Evolutionary conservation across 768 basidiomycete genomes (phyloP).

Genomic region (Chlorophyllum brunneum): DNA sequence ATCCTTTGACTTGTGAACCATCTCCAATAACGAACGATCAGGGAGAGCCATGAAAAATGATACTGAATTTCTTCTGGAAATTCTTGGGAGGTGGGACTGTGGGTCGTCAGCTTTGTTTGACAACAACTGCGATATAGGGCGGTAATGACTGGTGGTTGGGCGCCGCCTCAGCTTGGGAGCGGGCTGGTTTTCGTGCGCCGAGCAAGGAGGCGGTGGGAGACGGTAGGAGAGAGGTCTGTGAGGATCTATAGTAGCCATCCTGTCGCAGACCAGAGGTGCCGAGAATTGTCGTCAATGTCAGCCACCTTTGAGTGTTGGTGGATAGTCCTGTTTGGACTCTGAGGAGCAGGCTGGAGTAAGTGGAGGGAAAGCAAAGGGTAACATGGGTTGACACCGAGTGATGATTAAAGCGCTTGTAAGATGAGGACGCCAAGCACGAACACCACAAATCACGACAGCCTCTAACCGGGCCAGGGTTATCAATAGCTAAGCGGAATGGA

Average conservation of each 20-base stretch:
- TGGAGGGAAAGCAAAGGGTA: background rate
- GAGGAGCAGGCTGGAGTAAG: background rate
- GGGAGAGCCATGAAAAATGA: constrained; percentile 2
- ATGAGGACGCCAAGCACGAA: background rate
- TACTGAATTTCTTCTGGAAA: constrained; percentile 4
- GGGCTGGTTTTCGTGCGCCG: background rate
- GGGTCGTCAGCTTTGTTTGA: constrained; percentile 16
- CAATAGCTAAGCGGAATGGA: constrained; percentile 3
- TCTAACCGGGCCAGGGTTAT: background rate
- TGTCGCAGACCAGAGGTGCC: constrained; percentile 7
- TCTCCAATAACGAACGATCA: constrained; percentile 15
- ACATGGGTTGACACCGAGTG: constrained; percentile 8
- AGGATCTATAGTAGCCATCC: constrained; percentile 11
- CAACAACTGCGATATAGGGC: constrained; percentile 34
- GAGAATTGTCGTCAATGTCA: background rate
- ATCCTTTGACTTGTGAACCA: constrained; percentile 35
- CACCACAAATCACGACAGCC: background rate
- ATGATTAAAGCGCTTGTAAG: constrained; percentile 4
- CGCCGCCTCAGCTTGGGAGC: constrained; percentile 11
- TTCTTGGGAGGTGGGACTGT: background rate
- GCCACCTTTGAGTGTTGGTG: background rate
- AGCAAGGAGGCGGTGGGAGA: constrained; percentile 3
- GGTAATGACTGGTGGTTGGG: constrained; percentile 29
- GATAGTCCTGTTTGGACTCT: background rate
- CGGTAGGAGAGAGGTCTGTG: constrained; percentile 10